Conservation (phyloP, 345 rosid genomes). For the Camelina neglecta region DNA sequence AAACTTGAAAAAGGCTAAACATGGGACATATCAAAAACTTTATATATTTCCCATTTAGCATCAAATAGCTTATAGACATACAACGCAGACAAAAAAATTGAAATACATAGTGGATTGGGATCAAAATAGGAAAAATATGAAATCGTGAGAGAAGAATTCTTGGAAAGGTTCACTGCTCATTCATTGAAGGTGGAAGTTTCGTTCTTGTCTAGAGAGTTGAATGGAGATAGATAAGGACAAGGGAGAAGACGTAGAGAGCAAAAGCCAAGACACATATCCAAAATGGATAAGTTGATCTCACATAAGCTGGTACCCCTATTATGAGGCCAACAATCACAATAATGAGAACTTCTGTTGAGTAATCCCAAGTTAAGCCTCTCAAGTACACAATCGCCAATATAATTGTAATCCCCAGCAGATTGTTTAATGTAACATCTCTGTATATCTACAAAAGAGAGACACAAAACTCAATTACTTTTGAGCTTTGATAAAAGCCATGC, state of each 20-base stretch:
- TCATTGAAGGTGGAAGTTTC: slow-evolving; percentile 12
- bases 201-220: slow-evolving; percentile 18
- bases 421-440: slow-evolving; percentile 39
- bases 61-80: neutral
- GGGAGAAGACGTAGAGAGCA: slow-evolving; percentile 38
- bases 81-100: neutral
- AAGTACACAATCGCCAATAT: slow-evolving; percentile 40
- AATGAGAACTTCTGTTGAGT: slow-evolving; percentile 33
- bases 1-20: neutral
- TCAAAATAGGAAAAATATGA: neutral
- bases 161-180: slow-evolving; percentile 10
- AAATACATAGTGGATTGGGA: neutral
- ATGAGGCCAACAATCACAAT: slow-evolving; percentile 35
- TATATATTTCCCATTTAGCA: neutral
- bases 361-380: slow-evolving; percentile 35
- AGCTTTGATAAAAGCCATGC: neutral
- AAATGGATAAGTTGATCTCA: slow-evolving; percentile 38
- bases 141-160: neutral
- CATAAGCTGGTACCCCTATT: slow-evolving; percentile 39
- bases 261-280: slow-evolving; percentile 42
- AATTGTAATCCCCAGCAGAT: slow-evolving; percentile 34
- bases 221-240: slow-evolving; percentile 36
- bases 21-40: neutral
- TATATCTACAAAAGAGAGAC: slow-evolving; percentile 30
- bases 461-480: neutral